A percentile compares a stretch with the other conserved stretches of the same genome.
phyloP scores from a whole-genome alignment of 148 eudicot genomes.

The Rhododendron williamsianum region DNA sequence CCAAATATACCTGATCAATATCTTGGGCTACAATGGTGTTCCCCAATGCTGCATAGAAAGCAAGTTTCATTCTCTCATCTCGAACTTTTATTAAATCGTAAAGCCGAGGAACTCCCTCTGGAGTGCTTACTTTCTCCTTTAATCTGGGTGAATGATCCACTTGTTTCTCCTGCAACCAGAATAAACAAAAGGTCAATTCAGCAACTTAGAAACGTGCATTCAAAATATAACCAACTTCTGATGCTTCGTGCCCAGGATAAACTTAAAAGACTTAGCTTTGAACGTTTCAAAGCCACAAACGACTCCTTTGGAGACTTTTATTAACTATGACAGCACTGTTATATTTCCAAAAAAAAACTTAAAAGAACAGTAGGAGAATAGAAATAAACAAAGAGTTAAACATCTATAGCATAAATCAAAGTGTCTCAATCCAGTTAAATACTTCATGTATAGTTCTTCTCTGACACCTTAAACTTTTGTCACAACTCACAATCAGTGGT shows the following conservation, averaged over 20 bases:
- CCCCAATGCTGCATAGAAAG: slow-evolving; percentile 78
- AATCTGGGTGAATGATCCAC: slow-evolving; percentile 48
- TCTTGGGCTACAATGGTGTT: slow-evolving; percentile 88
- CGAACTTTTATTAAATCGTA: slow-evolving; percentile 78
- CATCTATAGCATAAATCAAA: not conserved
- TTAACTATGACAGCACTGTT: not conserved
- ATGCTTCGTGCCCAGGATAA: not conserved
- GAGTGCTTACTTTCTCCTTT: slow-evolving; percentile 65
- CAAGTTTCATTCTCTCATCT: slow-evolving; percentile 82
- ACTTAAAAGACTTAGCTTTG: not conserved
- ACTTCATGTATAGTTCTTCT: not conserved
- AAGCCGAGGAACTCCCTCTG: slow-evolving; percentile 89
- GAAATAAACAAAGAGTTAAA: not conserved
- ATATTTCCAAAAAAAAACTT: not conserved
- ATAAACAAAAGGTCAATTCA: not conserved
- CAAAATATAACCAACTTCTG: not conserved
- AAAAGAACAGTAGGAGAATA: not conserved
- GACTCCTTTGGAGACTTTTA: not conserved
- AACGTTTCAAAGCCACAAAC: not conserved
- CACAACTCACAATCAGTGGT: not conserved
- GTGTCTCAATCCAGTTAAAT: not conserved
- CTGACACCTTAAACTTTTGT: not conserved
- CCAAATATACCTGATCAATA: slow-evolving; percentile 68
- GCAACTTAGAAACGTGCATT: not conserved
- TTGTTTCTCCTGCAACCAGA: slow-evolving; percentile 80